phyloP scores from a whole-genome alignment of 495 filamentous ascomycete species.

The Podospora pseudocomata region DNA sequence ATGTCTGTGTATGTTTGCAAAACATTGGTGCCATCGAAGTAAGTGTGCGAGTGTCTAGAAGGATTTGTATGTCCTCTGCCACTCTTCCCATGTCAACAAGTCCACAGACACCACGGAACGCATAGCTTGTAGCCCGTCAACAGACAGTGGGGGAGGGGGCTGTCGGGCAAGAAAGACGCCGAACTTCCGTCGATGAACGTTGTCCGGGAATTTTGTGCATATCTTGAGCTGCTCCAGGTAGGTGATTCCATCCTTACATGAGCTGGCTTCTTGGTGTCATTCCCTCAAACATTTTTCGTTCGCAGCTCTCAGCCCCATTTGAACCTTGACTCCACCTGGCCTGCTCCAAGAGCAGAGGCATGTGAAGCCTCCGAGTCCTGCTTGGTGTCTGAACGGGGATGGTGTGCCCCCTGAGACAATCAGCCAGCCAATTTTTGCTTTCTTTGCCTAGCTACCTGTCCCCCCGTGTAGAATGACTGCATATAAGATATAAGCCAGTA shows the following conservation, averaged over 20 bases:
- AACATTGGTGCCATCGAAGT: neutral
- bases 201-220: neutral
- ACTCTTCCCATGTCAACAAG: neutral
- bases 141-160: neutral
- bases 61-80: neutral
- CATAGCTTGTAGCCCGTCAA: neutral
- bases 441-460: neutral
- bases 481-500: neutral
- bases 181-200: neutral
- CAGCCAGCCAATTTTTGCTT: neutral
- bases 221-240: neutral
- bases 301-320: neutral
- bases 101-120: neutral
- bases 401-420: neutral
- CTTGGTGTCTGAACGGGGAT: neutral
- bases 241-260: neutral
- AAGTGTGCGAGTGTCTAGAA: neutral
- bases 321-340: neutral
- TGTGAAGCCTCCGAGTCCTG: neutral
- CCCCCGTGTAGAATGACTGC: neutral
- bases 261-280: neutral
- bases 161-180: neutral
- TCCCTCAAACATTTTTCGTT: neutral
- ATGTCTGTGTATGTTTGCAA: neutral
- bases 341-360: neutral